Evolutionary conservation across 345 rosid genomes (phyloP), one percentile per base, ranked within the genome.

Genomic region (Acer campestre): DNA sequence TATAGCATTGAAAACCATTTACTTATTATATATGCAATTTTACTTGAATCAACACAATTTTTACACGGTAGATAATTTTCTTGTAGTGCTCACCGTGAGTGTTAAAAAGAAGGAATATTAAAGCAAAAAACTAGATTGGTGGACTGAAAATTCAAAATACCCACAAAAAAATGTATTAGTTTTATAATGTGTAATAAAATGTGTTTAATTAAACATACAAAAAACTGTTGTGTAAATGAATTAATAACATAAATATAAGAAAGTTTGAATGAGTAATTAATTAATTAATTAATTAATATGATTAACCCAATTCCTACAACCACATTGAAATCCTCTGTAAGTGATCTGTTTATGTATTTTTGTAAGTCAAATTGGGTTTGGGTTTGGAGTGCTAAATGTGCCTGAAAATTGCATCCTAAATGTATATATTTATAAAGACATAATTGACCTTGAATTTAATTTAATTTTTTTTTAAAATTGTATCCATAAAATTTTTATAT

Each of bases 301-400:
- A 10, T 12, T 67, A 73, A 92, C 98, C 92, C 89, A 75, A 94
- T 94, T 25, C 98, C 98, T 5, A 96, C 97, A 3, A 96, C 92
- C 35, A 82, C 93, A 80, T 89, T 92, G 83, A 96, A 94, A 76
- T 96, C 99, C 68, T 94, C 97, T 68, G 92, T 95, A 42, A 96
- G 85, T 67, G 98, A 94, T 81, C 97, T 88, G 7, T 89, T 89
- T 48, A 96, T 94, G 74, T 96, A 96, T 61, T 91, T 90, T 25
- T 89, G 91, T 80, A 96, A 96, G 80, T 96, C 79, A 77, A 96
- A 94, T 20, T 76, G 77, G 40, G 82, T 77, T 2, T 88, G 89
- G 70, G 95, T 91, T 77, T 89, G 90, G 0, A 93, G 97, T 53
- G 94, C 90, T 82, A 96, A 80, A 83, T 96, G 98, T 14, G 99